Base-by-base conservation (phyloP, 805 yeast genomes). In the Saccharomyces jurei region DNA sequence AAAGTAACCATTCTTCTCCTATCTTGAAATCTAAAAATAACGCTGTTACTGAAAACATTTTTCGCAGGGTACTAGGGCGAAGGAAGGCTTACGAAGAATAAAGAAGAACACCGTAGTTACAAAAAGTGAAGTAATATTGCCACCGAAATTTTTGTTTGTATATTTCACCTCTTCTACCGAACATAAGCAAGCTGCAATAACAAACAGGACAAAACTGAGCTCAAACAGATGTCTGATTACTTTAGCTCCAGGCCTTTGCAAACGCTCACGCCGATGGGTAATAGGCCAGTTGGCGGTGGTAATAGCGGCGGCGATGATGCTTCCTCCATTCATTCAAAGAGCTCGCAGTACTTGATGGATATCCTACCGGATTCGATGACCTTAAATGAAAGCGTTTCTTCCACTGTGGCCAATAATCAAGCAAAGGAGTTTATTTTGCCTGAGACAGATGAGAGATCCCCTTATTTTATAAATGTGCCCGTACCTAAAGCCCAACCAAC, bases 391-490 rank as follows among this genome's bases (percentile, higher is more conserved):
- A 53, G 52, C 36, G 41, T 50, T 17, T 51, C 56, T 29, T 36
- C 56, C 8, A 31, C 47, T 14, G 53, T 30, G 21, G 29, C 49
- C 32, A 36, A 52, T 13, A 41, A 22, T 27, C 48, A 27, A 26
- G 56, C 52, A 11, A 54, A 60, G 14, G 63, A 58, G 29, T 53
- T 53, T 22, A 57, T 68, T 30, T 52, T 68, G 50, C 70, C 70
- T 3, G 63, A 62, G 44, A 58, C 62, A 6, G 67, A 67, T 52
- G 60, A 56, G 28, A 63, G 62, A 52, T 69, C 73, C 8, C 73
- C 74, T 1, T 69, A 62, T 50, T 66, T 59, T 56, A 62, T 70
- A 14, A 62, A 62, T 30, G 72, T 70, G 6, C 74, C 74, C 1
- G 64, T 68, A 2, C 74, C 74, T 29, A 64, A 60, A 52, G 65